Base-by-base conservation (phyloP, 1,284 basidiomycete genomes). In the Rhodofomes roseus region DNA sequence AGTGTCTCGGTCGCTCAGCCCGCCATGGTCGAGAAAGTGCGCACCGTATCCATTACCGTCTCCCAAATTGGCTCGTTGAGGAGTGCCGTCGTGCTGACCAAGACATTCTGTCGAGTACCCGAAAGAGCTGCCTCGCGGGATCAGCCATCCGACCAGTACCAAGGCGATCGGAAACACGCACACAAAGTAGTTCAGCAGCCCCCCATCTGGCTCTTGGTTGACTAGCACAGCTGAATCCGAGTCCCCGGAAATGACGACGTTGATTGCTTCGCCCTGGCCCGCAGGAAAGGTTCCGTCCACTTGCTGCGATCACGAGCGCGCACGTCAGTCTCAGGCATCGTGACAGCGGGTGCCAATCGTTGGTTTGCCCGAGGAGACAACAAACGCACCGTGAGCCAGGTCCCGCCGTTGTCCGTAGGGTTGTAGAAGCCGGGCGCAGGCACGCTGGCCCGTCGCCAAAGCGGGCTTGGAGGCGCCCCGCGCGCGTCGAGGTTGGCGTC, bases 201-300 rank as follows among this genome's bases (percentile, higher is more conserved):
- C 95, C 23, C 93, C 93, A 43, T 88, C 71, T 7, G 71, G 71
- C 62, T 83, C 73, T 9, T 77, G 75, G 66, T 90, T 84, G 16
- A 84, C 81, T 44, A 97, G 79, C 1, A 97, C 88, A 2, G 74
- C 78, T 1, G 79, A 65, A 67, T 95, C 92, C 1, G 94, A 96
- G 48, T 87, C 79, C 25, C 82, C 90, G n/a, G 91, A 89, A 34
- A 98, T 76, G 69, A 98, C 93, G 58, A 84, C 81, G 66, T 98
- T 98, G 59, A 98, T 75, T 2, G 95, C 96, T 75, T 98, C 96
- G 43, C 93, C 92, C 57, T 92, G 83, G 8, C 93, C 92, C 54
- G 77, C 69, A 16, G 93, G 90, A 67, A 79, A 87, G 20, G 93
- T 89, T 37, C 77, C 70, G 57, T 83, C 77, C 25, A 90, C 81